These are phyloP conservation scores for Fagopyrum homotropicum DNA, from an alignment of 148 eudicot genomes.

Conservation along the genomic window DNA sequence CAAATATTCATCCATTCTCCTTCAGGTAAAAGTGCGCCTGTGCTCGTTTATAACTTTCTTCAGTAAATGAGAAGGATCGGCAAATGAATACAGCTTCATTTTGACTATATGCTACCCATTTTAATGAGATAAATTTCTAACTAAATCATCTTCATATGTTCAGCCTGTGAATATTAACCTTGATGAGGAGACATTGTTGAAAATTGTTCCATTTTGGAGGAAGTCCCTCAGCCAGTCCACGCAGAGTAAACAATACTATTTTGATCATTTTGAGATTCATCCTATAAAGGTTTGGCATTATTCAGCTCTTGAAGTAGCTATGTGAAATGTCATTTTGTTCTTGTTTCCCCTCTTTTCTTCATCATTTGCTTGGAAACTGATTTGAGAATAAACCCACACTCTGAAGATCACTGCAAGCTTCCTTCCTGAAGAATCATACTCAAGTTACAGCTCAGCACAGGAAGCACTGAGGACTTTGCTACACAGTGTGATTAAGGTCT, in stretches of 20 bases:
- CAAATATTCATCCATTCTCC: slow-evolving; percentile 65
- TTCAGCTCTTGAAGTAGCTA: background rate
- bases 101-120: background rate
- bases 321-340: slow-evolving; percentile 8
- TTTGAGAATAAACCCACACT: background rate
- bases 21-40: slow-evolving; percentile 51
- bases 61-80: background rate
- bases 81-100: background rate
- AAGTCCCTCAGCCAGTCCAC: slow-evolving; percentile 71
- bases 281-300: slow-evolving; percentile 61
- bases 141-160: background rate
- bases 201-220: slow-evolving; percentile 87
- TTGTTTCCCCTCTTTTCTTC: background rate
- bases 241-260: slow-evolving; percentile 78
- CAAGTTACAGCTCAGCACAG: slow-evolving; percentile 80
- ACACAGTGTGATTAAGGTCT: slow-evolving; percentile 91
- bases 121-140: slow-evolving; percentile 1
- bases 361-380: slow-evolving; percentile 13
- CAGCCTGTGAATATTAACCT: slow-evolving; percentile 90
- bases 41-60: background rate
- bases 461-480: slow-evolving; percentile 81
- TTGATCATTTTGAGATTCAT: slow-evolving; percentile 97
- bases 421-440: slow-evolving; percentile 79
- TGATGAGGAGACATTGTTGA: slow-evolving; percentile 97
- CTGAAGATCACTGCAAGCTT: slow-evolving; percentile 85